phyloP scores from a whole-genome alignment of 306 rosid species.

The peach (Prunus persica) region Prunus_persica_NCBIv2 NC_034011.1:5815501-5816000 shows the following conservation, averaged over 20 bases:
- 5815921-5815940: neutral
- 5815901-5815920: neutral
- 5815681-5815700: constrained; percentile 93
- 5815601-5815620: neutral
- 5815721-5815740: constrained; percentile 87
- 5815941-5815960: neutral
- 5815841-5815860: neutral
- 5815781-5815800: neutral
- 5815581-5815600: neutral
- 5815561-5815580: constrained; percentile 10
- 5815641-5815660: constrained; percentile 70
- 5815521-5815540: constrained; percentile 17
- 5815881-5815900: neutral
- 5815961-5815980: constrained; percentile 10
- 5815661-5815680: constrained; percentile 98
- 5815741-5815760: constrained; percentile 14
- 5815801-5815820: constrained; percentile 8
- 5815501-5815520: constrained; percentile 93
- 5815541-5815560: neutral
- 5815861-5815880: neutral
- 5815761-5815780: neutral
- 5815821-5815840: constrained; percentile 5
- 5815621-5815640: constrained; percentile 13
- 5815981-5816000: constrained; percentile 5
- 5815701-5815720: constrained; percentile 87